phyloP scores from a whole-genome alignment of 495 filamentous ascomycete genomes.

The Penicillium bovifimosum region DNA sequence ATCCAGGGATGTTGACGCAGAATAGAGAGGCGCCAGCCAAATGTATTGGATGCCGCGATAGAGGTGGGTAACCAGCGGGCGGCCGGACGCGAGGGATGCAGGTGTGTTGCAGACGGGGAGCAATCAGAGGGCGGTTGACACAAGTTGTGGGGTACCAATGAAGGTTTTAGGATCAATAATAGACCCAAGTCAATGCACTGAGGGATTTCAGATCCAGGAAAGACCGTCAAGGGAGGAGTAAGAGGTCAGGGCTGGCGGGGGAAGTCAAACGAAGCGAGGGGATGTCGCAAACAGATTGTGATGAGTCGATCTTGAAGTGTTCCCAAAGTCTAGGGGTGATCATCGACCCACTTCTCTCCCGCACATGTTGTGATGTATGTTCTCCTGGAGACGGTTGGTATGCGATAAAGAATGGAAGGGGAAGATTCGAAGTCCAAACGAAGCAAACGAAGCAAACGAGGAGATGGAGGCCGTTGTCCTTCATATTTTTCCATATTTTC shows the following conservation, averaged over 20 bases:
- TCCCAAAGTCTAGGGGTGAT: not conserved
- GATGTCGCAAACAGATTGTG: conserved; percentile 24
- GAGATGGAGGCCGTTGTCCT: not conserved
- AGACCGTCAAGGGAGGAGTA: not conserved
- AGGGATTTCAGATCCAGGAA: not conserved
- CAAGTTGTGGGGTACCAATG: conserved; percentile 13
- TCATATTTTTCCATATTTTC: not conserved
- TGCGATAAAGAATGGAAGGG: conserved; percentile 7
- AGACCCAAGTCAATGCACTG: conserved; percentile 8
- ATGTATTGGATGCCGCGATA: conserved; percentile 15
- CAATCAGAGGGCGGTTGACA: conserved; percentile 14
- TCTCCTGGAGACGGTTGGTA: not conserved
- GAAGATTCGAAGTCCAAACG: conserved; percentile 8
- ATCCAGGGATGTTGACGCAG: not conserved
- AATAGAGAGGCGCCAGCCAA: conserved; percentile 17
- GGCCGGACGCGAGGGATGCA: conserved; percentile 26
- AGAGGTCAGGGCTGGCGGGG: not conserved
- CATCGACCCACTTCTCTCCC: not conserved
- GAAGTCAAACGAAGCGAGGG: conserved; percentile 15
- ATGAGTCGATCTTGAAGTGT: conserved; percentile 22
- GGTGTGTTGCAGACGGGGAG: conserved; percentile 9
- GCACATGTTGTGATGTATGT: not conserved
- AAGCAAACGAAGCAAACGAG: too few relatives aligned
- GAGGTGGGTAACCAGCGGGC: conserved; percentile 2
- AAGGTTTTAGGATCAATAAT: conserved; percentile 12